phyloP scores from a whole-genome alignment of 2,329 filamentous ascomycete genomes.

The Colletotrichum lentis region DNA sequence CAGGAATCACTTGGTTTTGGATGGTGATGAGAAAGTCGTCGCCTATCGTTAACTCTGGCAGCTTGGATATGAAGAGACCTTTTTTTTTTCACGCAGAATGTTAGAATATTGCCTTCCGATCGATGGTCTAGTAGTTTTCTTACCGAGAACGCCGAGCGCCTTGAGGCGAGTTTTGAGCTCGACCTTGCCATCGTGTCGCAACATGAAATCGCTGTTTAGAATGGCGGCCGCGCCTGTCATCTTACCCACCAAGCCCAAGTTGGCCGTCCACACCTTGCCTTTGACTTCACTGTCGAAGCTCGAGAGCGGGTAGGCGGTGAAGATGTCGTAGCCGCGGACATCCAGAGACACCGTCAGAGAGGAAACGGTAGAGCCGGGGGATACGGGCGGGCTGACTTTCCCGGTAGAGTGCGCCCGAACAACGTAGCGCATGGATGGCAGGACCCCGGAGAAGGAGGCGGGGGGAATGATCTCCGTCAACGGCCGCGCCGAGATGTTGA shows the following conservation, averaged over 20 bases:
- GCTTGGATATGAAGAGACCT: constrained; percentile 80
- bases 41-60: constrained; percentile 67
- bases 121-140: constrained; percentile 41
- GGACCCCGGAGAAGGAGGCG: constrained; percentile 75
- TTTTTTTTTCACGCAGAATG: neutral
- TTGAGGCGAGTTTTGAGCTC: constrained; percentile 76
- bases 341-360: constrained; percentile 71
- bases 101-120: neutral
- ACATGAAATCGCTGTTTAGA: constrained; percentile 65
- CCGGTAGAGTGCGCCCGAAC: constrained; percentile 77
- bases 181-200: constrained; percentile 65
- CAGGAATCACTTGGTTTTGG: constrained; percentile 73
- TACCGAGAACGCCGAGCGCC: constrained; percentile 78
- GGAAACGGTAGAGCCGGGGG: constrained; percentile 52
- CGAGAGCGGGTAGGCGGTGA: constrained; percentile 75
- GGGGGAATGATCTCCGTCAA: constrained; percentile 76
- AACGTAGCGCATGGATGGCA: constrained; percentile 68
- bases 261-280: constrained; percentile 64
- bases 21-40: constrained; percentile 79
- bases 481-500: constrained; percentile 75
- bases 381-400: constrained; percentile 63
- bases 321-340: constrained; percentile 78
- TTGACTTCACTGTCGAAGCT: constrained; percentile 59
- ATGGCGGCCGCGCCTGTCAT: constrained; percentile 90
- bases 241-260: constrained; percentile 82